These are phyloP conservation scores for Acrocalymma vagum DNA, from an alignment of 2,329 filamentous ascomycete species.

Conservation along the genomic window DNA sequence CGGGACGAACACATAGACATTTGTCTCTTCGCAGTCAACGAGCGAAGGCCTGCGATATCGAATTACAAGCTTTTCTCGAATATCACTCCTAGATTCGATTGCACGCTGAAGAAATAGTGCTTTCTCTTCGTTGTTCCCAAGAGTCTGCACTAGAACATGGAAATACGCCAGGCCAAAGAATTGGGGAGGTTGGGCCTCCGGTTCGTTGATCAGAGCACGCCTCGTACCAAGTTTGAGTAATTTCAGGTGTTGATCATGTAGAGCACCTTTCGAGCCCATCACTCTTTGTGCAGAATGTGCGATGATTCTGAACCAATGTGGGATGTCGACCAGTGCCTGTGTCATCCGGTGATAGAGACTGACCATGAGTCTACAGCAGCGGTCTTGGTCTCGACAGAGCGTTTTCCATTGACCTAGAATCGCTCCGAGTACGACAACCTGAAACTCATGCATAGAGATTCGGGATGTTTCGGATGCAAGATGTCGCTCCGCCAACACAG, in stretches of 20 bases:
- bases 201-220: constrained; percentile 1
- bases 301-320: constrained; percentile 1
- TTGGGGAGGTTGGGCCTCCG: too few species aligned
- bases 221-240: constrained; percentile 5
- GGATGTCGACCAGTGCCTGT: constrained; percentile 1
- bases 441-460: constrained; percentile 6
- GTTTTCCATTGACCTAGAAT: constrained; percentile 3
- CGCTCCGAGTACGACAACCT: constrained; percentile 4
- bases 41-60: too few species aligned
- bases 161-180: too few species aligned
- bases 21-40: too few species aligned
- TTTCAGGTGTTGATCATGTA: constrained; percentile 1
- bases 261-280: not conserved
- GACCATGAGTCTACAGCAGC: constrained; percentile 4
- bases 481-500: constrained; percentile 3
- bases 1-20: too few species aligned
- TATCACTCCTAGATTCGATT: too few species aligned
- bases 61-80: too few species aligned
- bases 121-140: too few species aligned
- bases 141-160: too few species aligned
- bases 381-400: constrained; percentile 2
- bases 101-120: too few species aligned
- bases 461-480: constrained; percentile 2
- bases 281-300: not conserved
- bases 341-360: too few species aligned